Base-by-base conservation (phyloP, 805 yeast genomes). In the Candida rishiriensis region DNA sequence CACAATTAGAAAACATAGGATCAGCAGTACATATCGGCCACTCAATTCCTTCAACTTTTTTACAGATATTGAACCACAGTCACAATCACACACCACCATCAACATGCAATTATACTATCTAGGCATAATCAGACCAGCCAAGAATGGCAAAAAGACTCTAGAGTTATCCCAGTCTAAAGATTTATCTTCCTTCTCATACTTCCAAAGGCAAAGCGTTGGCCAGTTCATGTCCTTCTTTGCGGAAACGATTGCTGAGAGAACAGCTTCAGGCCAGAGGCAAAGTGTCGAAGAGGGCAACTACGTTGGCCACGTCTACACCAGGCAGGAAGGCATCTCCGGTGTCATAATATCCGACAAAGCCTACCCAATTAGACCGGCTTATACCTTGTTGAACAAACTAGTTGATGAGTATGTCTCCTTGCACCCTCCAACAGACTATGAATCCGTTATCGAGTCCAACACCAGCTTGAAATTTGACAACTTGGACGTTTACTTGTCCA, bases 331-430 rank as follows among this genome's bases (percentile, higher is more conserved):
- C 3, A 61, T 91, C 31, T 85, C 95, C 17, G 96, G 96, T 50
- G 96, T 93, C 30, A 69, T 93, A 49, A 86, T 93, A 64, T 80
- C 96, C 37, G 99, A 93, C 65, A 86, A 87, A 64, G 97, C 91
- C 55, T 93, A 93, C 66, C 99, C 98, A 2, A 91, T 88, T 29
- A 78, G 99, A 63, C 98, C 97, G 12, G 98, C 97, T 1, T 91
- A 88, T 68, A 87, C 97, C 2, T 72, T 93, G 47, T 76, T 93
- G 58, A 91, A 91, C 75, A 91, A 88, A 69, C 71, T 91, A 17
- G 73, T 88, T 54, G 99, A 93, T 57, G 98, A 91, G 65, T 93
- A 88, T 66, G 69, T 91, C 43, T 73, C 90, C 11, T 80, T 83
- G 50, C 89, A 86, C 63, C 96, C 97, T 11, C 75, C 80, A 38